A percentile compares a stretch with the other conserved stretches of the same genome.
Evolutionary conservation across 805 yeast species (phyloP).

Genomic region (Komagataella phaffii): DNA sequence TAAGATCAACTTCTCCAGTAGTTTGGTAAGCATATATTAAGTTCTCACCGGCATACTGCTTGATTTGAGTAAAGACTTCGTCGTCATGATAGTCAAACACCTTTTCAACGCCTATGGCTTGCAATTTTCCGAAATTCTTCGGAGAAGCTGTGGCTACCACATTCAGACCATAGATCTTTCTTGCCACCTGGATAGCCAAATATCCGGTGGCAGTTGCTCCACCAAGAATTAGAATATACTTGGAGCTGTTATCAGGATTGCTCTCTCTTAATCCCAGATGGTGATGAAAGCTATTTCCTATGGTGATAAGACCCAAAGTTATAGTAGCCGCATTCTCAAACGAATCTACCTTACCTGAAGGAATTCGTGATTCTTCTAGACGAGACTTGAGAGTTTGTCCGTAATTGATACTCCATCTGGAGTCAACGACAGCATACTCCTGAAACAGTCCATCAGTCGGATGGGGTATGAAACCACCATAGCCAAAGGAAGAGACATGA

Average conservation of each 20-base stretch:
- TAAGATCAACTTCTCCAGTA: background rate
- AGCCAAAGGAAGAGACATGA: conserved; percentile 34
- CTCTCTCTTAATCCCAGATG: conserved; percentile 15
- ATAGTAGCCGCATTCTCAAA: conserved; percentile 56
- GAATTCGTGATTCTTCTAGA: conserved; percentile 14
- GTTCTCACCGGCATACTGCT: conserved; percentile 13
- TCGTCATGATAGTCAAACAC: conserved; percentile 19
- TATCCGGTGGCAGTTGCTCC: conserved; percentile 59
- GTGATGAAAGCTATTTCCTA: conserved; percentile 24
- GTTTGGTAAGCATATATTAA: conserved; percentile 14
- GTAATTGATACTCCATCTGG: conserved; percentile 21
- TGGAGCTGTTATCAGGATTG: conserved; percentile 15
- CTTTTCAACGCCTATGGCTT: conserved; percentile 19
- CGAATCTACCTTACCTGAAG: conserved; percentile 26
- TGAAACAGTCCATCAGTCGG: conserved; percentile 46
- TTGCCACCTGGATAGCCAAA: conserved; percentile 45
- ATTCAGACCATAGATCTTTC: conserved; percentile 22
- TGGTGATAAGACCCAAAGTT: conserved; percentile 38
- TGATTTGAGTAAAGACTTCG: conserved; percentile 16
- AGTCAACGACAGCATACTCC: conserved; percentile 32
- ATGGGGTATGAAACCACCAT: conserved; percentile 32
- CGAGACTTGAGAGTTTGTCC: conserved; percentile 5
- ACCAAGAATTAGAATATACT: conserved; percentile 42
- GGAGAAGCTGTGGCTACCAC: conserved; percentile 17
- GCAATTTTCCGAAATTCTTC: conserved; percentile 12